Evolutionary conservation across 2,329 filamentous ascomycete genomes (phyloP).

Genomic region (Chaetothyriales sp.): DNA sequence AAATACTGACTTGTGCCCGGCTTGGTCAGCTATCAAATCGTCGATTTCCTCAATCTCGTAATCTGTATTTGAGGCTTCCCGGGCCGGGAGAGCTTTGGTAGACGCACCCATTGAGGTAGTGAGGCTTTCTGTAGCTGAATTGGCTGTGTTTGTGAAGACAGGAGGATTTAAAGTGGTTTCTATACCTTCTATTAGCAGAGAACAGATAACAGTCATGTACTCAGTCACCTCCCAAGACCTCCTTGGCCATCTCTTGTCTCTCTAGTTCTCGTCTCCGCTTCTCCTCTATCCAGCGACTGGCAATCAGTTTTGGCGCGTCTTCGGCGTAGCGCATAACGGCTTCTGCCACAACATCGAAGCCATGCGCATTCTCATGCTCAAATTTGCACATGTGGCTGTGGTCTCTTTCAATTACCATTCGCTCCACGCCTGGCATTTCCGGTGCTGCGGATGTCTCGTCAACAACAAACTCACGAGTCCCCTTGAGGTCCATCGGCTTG

Average conservation of each 20-base stretch:
- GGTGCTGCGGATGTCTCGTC: slow-evolving; percentile 56
- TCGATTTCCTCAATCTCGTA: slow-evolving; percentile 16
- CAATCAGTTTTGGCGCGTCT: slow-evolving; percentile 40
- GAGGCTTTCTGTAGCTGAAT: not conserved
- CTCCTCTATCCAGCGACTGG: slow-evolving; percentile 46
- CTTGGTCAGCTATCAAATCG: slow-evolving; percentile 4
- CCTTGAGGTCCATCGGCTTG: slow-evolving; percentile 53
- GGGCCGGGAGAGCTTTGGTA: slow-evolving; percentile 7
- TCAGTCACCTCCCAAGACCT: slow-evolving; percentile 23
- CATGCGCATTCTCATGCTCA: slow-evolving; percentile 46
- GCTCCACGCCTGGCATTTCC: slow-evolving; percentile 51
- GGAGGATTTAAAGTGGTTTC: not conserved
- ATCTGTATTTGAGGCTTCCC: slow-evolving; percentile 1
- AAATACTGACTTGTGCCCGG: slow-evolving; percentile 4
- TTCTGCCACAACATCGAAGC: slow-evolving; percentile 42
- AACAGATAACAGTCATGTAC: not conserved
- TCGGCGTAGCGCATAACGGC: slow-evolving; percentile 30
- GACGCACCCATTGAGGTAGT: slow-evolving; percentile 11
- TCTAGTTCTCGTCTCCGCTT: slow-evolving; percentile 26
- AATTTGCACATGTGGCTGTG: slow-evolving; percentile 63
- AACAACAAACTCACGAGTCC: slow-evolving; percentile 49
- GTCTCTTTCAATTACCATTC: slow-evolving; percentile 60
- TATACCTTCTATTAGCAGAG: not conserved
- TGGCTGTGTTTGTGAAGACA: not conserved
- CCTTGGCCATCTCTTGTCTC: slow-evolving; percentile 24